Evolutionary conservation across 106 monocot genomes (phyloP), one percentile per base, ranked within the genome.

Genomic region (Allium sativum): DNA sequence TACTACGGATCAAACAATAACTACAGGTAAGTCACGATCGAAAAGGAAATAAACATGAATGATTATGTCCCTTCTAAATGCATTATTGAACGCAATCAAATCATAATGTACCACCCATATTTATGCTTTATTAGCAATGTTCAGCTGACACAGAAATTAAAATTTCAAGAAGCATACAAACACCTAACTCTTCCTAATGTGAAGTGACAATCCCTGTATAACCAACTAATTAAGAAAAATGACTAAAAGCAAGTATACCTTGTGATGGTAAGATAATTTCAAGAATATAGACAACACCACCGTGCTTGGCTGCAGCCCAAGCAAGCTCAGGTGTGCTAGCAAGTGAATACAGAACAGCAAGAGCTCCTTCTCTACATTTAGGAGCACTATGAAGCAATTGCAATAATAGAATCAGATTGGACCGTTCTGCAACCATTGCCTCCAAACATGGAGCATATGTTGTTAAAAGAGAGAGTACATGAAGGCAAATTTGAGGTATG

Each of bases 251-350:
- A 31, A 3, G 43, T 64, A 66, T 67, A 92, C 98, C 98, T 81
- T 88, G 82, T 46, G 79, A 45, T 44, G 98, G 98, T 65, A 98
- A 78, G 58, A 98, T 82, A 64, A 98, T 91, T 65, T 98, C 88
- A 72, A 98, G 98, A 77, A 88, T 85, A 59, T 92, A 98, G 4
- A 98, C 98, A 44, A 92, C 98, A 45, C 98, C 98, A 56, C 98
- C 98, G 77, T 98, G 88, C 75, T 98, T 98, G 31, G 98, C 98
- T 43, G 84, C 92, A 69, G 92, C 88, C 98, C 98, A 98, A 58
- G 92, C 92, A 61, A 98, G 92, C 72, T 98, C 92, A 46, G 98
- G 74, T 41, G 91, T 88, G 65, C 82, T 74, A 43, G 98, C 98
- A 57, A 98, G 69, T 53, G 92, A 84, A 81, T 92, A 98, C 7